These are phyloP conservation scores for Vairimorpha necatrix DNA, from an alignment of 371 early-diverging fungal species.

Conservation along the genomic window DNA sequence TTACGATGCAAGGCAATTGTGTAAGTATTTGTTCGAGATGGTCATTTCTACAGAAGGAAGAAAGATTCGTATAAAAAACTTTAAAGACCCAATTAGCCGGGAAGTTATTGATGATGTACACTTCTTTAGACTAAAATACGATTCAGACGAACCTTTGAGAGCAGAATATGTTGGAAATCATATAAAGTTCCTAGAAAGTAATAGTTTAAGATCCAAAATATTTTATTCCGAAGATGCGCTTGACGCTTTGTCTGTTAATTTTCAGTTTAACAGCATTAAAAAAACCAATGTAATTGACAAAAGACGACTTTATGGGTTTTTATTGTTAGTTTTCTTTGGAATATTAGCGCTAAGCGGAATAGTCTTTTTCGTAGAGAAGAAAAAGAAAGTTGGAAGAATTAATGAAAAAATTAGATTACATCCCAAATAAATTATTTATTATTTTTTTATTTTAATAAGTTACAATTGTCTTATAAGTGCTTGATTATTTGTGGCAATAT, in stretches of 20 bases:
- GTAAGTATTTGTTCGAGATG: slow-evolving; percentile 66
- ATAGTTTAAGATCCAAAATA: slow-evolving; percentile 62
- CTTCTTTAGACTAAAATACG: slow-evolving; percentile 63
- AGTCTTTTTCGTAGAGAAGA: slow-evolving; percentile 40
- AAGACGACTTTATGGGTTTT: slow-evolving; percentile 33
- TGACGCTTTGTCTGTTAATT: slow-evolving; percentile 65
- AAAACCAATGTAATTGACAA: slow-evolving; percentile 44
- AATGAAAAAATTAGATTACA: not conserved
- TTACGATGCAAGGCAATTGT: slow-evolving; percentile 66
- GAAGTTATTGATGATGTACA: slow-evolving; percentile 58
- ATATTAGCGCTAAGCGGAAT: slow-evolving; percentile 27
- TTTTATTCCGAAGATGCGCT: slow-evolving; percentile 64
- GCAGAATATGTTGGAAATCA: slow-evolving; percentile 64
- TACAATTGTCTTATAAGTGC: slow-evolving; percentile 64
- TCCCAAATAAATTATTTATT: not conserved
- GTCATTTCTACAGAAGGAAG: slow-evolving; percentile 65
- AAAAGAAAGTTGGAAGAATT: not conserved
- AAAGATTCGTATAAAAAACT: slow-evolving; percentile 63
- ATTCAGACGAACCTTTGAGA: slow-evolving; percentile 57
- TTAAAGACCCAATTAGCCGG: slow-evolving; percentile 62
- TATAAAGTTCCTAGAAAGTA: slow-evolving; percentile 63
- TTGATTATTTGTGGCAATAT: slow-evolving; percentile 92
- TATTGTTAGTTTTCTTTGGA: slow-evolving; percentile 38
- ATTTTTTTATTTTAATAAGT: not conserved
- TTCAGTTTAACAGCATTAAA: slow-evolving; percentile 59